phyloP scores from a whole-genome alignment of 768 basidiomycete genomes.

The Kwoniella mangroviensis region DNA sequence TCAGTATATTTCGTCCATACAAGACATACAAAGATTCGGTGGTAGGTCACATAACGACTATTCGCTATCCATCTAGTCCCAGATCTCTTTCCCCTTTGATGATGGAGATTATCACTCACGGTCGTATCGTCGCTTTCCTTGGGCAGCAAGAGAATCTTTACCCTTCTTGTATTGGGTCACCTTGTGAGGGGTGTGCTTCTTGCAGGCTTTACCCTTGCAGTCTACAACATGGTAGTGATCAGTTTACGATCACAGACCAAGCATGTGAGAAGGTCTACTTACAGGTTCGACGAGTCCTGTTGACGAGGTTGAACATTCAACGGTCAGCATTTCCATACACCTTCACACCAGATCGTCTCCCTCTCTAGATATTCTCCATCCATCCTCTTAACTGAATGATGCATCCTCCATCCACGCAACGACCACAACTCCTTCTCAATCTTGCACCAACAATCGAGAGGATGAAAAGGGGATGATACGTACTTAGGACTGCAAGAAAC shows the following conservation, averaged over 20 bases:
- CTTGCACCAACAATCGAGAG: not conserved
- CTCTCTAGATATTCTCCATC: not conserved
- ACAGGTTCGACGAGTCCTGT: constrained; percentile 94
- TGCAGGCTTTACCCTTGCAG: constrained; percentile 34
- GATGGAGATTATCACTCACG: constrained; percentile 70
- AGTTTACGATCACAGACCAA: not conserved
- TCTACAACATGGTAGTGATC: constrained; percentile 7
- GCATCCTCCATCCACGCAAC: not conserved
- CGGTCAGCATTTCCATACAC: constrained; percentile 23
- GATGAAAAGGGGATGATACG: constrained; percentile 21
- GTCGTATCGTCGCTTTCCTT: constrained; percentile 99
- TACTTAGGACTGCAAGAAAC: constrained; percentile 47
- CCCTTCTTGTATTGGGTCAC: constrained; percentile 99
- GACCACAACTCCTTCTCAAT: no score
- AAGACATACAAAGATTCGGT: not conserved
- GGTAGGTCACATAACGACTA: not conserved
- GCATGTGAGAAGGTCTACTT: constrained; percentile 59
- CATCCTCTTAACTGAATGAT: no score
- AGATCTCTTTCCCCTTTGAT: not conserved
- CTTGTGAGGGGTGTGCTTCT: constrained; percentile 81
- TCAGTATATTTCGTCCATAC: not conserved
- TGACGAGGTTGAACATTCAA: constrained; percentile 13
- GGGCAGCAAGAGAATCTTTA: constrained; percentile 95
- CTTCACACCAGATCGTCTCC: constrained; percentile 1
- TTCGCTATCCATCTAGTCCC: no score